Evolutionary conservation across 2,329 filamentous ascomycete species (phyloP).

Genomic region (Pseudogymnoascus destructans): DNA sequence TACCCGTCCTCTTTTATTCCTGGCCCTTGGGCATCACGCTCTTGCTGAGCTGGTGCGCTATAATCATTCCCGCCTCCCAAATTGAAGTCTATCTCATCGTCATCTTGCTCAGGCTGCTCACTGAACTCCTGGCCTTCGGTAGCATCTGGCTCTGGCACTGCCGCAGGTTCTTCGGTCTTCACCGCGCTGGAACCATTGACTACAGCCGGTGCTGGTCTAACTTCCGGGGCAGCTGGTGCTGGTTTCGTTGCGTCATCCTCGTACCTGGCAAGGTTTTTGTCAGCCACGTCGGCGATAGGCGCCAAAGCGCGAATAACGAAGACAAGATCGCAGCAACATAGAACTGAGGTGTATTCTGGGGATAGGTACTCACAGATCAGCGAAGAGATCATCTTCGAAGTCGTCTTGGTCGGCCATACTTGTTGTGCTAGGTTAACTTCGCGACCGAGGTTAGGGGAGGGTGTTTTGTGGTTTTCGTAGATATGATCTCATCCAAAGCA

Average conservation of each 20-base stretch:
- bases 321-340: not conserved
- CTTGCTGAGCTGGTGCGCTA: conserved; percentile 22
- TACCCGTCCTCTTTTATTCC: conserved; percentile 88
- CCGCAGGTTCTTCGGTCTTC: conserved; percentile 14
- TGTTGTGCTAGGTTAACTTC: conserved; percentile 15
- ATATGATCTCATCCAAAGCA: not conserved
- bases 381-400: conserved; percentile 88
- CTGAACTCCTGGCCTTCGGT: conserved; percentile 30
- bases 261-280: conserved; percentile 37
- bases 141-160: conserved; percentile 11
- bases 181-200: conserved; percentile 21
- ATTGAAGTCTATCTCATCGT: conserved; percentile 47
- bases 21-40: conserved; percentile 36
- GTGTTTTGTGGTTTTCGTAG: not conserved
- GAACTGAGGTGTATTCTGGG: not conserved
- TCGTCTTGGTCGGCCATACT: conserved; percentile 70
- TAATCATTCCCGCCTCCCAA: conserved; percentile 31
- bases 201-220: conserved; percentile 23
- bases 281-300: not conserved
- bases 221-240: conserved; percentile 23
- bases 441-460: not conserved
- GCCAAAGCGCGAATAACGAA: not conserved
- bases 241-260: conserved; percentile 41
- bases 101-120: conserved; percentile 38
- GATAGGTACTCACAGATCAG: conserved; percentile 64